Percentiles rank a stretch among this genome's conserved stretches.
Conservation (phyloP, 2,329 filamentous ascomycete species). For the Fusarium clavum region DNA sequence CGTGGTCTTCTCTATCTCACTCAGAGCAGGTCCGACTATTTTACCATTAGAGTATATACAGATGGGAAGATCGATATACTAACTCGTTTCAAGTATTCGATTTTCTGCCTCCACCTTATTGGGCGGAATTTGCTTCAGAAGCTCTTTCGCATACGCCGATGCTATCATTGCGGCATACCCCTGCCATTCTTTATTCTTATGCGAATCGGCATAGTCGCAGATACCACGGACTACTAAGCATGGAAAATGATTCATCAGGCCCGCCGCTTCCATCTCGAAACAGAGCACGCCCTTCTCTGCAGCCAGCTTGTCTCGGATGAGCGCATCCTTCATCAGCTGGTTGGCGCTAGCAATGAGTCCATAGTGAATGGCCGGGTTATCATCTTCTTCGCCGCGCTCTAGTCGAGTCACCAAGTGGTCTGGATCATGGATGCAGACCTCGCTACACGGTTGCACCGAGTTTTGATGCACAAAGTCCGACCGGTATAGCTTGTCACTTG, state of each 20-base stretch:
- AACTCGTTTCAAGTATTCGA: neutral
- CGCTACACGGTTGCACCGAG: neutral
- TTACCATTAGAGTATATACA: neutral
- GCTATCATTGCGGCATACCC: neutral
- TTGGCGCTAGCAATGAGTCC: slow-evolving; percentile 6
- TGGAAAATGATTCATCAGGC: slow-evolving; percentile 34
- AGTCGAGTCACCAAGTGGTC: neutral
- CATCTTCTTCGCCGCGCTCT: neutral
- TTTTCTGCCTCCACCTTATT: neutral
- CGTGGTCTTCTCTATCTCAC: neutral
- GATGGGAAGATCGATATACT: neutral
- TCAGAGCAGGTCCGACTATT: neutral
- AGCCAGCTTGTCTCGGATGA: neutral
- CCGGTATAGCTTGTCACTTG: neutral
- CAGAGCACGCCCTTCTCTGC: neutral
- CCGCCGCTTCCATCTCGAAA: slow-evolving; percentile 17
- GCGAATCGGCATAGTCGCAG: slow-evolving; percentile 54
- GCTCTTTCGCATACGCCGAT: neutral
- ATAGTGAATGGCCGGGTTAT: neutral
- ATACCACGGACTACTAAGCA: slow-evolving; percentile 53
- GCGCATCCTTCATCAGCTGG: slow-evolving; percentile 13
- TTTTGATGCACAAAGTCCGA: neutral
- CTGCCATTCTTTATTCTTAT: slow-evolving; percentile 33
- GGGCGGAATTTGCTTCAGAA: neutral
- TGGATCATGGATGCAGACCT: accelerated